Evolutionary conservation across 129 eudicot species (phyloP).

Genomic region (Heracleum sosnowskyi): DNA sequence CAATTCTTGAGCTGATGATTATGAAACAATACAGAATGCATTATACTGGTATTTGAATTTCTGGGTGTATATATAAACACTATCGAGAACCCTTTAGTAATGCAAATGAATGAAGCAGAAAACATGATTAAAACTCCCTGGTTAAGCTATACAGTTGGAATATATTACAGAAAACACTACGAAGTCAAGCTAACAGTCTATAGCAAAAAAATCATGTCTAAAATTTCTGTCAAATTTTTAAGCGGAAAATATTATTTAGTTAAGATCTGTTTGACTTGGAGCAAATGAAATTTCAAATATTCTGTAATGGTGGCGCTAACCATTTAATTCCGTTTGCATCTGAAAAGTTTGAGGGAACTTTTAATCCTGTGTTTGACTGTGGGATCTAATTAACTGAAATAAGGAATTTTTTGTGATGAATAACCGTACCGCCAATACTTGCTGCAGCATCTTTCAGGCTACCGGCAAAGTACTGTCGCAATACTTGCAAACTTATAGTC

Average conservation of each 20-base stretch:
- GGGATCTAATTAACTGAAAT: neutral
- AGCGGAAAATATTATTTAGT: neutral
- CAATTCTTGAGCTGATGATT: neutral
- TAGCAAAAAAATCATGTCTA: neutral
- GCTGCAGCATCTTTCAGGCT: constrained; percentile 72
- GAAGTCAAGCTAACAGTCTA: neutral
- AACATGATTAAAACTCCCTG: neutral
- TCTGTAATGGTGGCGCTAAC: constrained; percentile 1
- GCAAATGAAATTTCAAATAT: neutral
- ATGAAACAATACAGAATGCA: neutral
- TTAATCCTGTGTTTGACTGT: neutral
- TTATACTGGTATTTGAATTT: neutral
- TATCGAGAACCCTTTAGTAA: neutral
- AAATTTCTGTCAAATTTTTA: neutral
- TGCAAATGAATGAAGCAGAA: neutral
- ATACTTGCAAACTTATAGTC: constrained; percentile 47
- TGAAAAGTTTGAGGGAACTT: neutral
- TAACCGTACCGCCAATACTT: constrained; percentile 46
- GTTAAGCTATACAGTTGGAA: neutral
- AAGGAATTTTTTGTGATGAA: constrained; percentile 10
- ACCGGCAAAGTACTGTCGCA: constrained; percentile 61
- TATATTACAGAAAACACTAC: neutral
- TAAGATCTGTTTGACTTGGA: neutral
- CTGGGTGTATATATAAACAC: neutral
- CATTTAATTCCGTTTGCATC: constrained; percentile 6